A percentile compares a stretch with the other conserved stretches of the same genome.
These are phyloP conservation scores for Cladophialophora exuberans DNA, from an alignment of 2,329 filamentous ascomycete species.

Conservation along the genomic window DNA sequence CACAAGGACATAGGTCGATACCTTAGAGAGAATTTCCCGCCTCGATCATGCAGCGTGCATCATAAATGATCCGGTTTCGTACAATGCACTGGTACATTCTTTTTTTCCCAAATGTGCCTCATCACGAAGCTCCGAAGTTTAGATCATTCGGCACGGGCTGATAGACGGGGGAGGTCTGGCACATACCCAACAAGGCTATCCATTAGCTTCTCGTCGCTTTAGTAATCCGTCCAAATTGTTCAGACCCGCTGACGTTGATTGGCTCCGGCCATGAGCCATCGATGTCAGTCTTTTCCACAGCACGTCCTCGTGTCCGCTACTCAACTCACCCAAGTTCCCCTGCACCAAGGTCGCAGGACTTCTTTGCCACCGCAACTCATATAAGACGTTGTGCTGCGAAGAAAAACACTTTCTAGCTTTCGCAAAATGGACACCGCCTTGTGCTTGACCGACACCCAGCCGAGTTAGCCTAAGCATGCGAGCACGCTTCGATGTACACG, in stretches of 20 bases:
- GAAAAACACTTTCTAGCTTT: too few relatives aligned
- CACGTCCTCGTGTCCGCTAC: neutral
- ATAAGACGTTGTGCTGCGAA: neutral
- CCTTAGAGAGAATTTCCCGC: neutral
- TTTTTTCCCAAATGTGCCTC: neutral
- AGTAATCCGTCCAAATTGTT: too few relatives aligned
- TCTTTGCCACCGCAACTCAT: neutral
- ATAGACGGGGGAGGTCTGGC: neutral
- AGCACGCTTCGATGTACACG: too few relatives aligned
- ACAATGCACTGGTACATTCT: neutral
- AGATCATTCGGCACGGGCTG: neutral
- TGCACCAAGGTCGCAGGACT: neutral
- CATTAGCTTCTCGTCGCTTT: too few relatives aligned
- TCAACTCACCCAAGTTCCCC: neutral
- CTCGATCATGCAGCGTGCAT: neutral
- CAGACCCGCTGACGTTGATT: too few relatives aligned
- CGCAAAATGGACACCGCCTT: neutral
- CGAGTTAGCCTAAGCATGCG: too few relatives aligned
- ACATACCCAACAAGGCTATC: too few relatives aligned
- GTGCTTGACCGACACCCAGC: too few relatives aligned
- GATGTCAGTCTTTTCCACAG: neutral
- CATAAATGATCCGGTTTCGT: neutral
- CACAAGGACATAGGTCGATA: neutral
- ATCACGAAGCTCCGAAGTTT: neutral
- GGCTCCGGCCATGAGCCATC: neutral